Conservation (phyloP, 2,329 filamentous ascomycete genomes). For the Rachicladosporium sp. region DNA sequence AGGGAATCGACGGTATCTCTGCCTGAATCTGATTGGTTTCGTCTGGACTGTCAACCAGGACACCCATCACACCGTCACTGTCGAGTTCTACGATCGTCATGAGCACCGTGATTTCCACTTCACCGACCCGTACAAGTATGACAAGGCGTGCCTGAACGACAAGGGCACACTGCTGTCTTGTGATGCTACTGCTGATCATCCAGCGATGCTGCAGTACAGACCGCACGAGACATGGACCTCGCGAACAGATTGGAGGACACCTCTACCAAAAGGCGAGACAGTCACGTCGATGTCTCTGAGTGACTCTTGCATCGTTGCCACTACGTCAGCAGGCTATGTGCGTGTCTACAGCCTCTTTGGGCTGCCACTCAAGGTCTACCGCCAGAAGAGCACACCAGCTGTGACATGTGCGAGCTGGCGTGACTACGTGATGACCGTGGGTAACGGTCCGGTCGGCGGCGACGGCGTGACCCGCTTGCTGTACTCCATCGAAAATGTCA, state of each 20-base stretch:
- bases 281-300: constrained; percentile 82
- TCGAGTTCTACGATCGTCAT: constrained; percentile 94
- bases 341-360: constrained; percentile 89
- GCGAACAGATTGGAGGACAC: constrained; percentile 77
- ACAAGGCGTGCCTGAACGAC: constrained; percentile 84
- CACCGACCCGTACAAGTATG: constrained; percentile 88
- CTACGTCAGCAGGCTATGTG: constrained; percentile 77
- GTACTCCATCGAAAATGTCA: constrained; percentile 91
- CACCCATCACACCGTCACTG: constrained; percentile 74
- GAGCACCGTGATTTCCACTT: constrained; percentile 92
- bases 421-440: constrained; percentile 92
- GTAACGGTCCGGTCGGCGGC: constrained; percentile 73
- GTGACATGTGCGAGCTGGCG: constrained; percentile 90
- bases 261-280: constrained; percentile 75
- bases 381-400: constrained; percentile 79
- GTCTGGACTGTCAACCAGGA: constrained; percentile 97
- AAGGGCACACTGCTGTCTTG: constrained; percentile 78
- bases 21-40: constrained; percentile 83
- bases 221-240: constrained; percentile 96
- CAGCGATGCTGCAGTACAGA: constrained; percentile 84
- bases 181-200: constrained; percentile 51
- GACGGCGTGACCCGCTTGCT: constrained; percentile 67
- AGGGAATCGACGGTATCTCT: constrained; percentile 85
- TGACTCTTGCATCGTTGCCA: constrained; percentile 80
- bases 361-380: constrained; percentile 74